Percentiles rank a stretch among this genome's conserved stretches.
Evolutionary conservation across 305 asterid species (phyloP).

Genomic region (Fraxinus ornus): DNA sequence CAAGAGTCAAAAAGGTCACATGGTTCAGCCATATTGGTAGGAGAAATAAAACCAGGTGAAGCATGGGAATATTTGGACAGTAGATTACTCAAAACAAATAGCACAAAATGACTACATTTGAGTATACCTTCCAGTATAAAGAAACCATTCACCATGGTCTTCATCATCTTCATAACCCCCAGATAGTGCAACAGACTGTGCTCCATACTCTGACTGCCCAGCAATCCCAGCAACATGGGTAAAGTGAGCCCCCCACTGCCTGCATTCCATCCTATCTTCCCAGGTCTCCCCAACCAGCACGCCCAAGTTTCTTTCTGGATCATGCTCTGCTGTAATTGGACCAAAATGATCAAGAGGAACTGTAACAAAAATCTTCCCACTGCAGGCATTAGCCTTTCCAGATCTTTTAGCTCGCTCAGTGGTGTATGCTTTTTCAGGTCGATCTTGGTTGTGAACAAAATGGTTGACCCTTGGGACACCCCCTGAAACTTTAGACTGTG

Average conservation of each 20-base stretch:
- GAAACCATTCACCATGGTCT: constrained; percentile 97
- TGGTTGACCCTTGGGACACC: constrained; percentile 54
- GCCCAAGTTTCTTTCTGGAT: constrained; percentile 65
- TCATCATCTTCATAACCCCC: constrained; percentile 93
- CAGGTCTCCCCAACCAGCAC: constrained; percentile 85
- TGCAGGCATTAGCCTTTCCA: constrained; percentile 92
- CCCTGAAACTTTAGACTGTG: constrained; percentile 40
- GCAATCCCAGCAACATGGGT: constrained; percentile 83
- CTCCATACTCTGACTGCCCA: constrained; percentile 77
- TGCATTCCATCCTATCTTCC: constrained; percentile 85
- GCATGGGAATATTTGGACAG: neutral
- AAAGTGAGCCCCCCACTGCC: constrained; percentile 98
- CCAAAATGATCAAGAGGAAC: constrained; percentile 80
- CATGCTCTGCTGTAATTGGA: constrained; percentile 73
- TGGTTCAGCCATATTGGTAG: neutral
- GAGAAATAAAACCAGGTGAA: neutral
- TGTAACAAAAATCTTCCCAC: constrained; percentile 90
- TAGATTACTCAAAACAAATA: neutral
- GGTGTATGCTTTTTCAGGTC: constrained; percentile 88
- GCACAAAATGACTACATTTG: neutral
- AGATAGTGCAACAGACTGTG: constrained; percentile 90
- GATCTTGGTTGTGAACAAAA: constrained; percentile 68
- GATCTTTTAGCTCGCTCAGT: constrained; percentile 77
- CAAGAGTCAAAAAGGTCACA: neutral
- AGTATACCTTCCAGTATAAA: constrained; percentile 86